Conservation (phyloP, 2,329 filamentous ascomycete genomes). For the Fusarium floridanum region DNA sequence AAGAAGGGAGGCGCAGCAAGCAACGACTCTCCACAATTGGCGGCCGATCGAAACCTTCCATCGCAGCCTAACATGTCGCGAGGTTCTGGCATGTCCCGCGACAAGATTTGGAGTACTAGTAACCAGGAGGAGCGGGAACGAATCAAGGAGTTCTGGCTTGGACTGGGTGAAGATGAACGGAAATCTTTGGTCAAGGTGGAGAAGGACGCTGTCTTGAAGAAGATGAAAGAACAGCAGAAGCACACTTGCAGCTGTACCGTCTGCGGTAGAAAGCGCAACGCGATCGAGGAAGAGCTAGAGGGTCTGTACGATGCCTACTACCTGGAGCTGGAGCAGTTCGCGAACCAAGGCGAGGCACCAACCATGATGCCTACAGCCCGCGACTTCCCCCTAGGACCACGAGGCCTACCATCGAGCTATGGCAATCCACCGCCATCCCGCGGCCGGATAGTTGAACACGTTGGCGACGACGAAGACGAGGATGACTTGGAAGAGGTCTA, state of each 20-base stretch:
- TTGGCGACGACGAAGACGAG: constrained; percentile 68
- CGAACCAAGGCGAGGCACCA: constrained; percentile 81
- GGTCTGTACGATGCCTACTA: constrained; percentile 99
- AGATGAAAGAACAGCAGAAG: constrained; percentile 99
- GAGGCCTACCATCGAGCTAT: constrained; percentile 69
- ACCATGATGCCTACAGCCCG: constrained; percentile 66
- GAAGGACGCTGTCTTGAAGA: constrained; percentile 96
- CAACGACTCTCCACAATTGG: constrained; percentile 36
- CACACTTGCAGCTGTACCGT: constrained; percentile 98
- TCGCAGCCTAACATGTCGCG: constrained; percentile 48
- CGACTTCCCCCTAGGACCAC: constrained; percentile 71
- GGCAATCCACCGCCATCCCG: constrained; percentile 77
- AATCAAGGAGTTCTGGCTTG: constrained; percentile 98
- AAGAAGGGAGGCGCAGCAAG: constrained; percentile 60
- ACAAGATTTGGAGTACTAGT: constrained; percentile 98
- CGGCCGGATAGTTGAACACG: constrained; percentile 78
- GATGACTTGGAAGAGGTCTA: constrained; percentile 66
- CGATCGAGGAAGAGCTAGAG: constrained; percentile 97
- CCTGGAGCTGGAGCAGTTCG: constrained; percentile 96
- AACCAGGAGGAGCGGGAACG: constrained; percentile 94
- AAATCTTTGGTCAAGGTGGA: constrained; percentile 97
- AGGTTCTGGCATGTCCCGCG: constrained; percentile 69
- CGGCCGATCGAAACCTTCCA: constrained; percentile 31
- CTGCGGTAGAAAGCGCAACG: constrained; percentile 93
- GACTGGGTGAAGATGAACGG: constrained; percentile 91